Evolutionary conservation across 2,329 filamentous ascomycete species (phyloP).

Genomic region (Fonsecaea pedrosoi): DNA sequence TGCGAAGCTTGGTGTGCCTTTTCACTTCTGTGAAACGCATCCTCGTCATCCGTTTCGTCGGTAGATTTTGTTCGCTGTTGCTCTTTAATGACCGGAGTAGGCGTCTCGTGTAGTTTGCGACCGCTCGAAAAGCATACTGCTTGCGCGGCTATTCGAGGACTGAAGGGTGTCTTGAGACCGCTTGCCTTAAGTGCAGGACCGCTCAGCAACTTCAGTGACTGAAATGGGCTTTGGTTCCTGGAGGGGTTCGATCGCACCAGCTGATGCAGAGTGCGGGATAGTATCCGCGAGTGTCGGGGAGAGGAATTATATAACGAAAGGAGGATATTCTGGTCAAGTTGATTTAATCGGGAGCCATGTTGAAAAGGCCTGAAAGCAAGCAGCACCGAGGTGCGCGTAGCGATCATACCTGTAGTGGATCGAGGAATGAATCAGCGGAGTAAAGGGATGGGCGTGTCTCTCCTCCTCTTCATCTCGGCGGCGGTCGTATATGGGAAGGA

Average conservation of each 20-base stretch:
- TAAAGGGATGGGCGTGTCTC: conserved; percentile 12
- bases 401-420: conserved; percentile 39
- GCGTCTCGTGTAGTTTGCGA: conserved; percentile 30
- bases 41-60: conserved; percentile 58
- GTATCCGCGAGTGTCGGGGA: conserved; percentile 40
- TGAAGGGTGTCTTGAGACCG: conserved; percentile 3
- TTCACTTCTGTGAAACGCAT: conserved; percentile 73
- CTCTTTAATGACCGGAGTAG: conserved; percentile 37
- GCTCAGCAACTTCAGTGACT: background rate
- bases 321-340: conserved; percentile 39
- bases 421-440: conserved; percentile 3
- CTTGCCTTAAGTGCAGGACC: background rate
- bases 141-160: conserved; percentile 24
- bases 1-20: conserved; percentile 86
- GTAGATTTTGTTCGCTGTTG: conserved; percentile 51
- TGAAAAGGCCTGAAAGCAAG: conserved; percentile 41
- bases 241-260: conserved; percentile 3
- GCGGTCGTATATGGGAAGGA: conserved; percentile 1
- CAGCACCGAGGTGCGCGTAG: conserved; percentile 53
- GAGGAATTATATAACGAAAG: conserved; percentile 40
- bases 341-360: conserved; percentile 33
- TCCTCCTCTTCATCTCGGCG: conserved; percentile 30
- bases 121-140: conserved; percentile 31
- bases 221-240: background rate
- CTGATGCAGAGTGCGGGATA: conserved; percentile 11